Conservation (phyloP, 1,284 basidiomycete species). For the Volvariella volvacea region DNA sequence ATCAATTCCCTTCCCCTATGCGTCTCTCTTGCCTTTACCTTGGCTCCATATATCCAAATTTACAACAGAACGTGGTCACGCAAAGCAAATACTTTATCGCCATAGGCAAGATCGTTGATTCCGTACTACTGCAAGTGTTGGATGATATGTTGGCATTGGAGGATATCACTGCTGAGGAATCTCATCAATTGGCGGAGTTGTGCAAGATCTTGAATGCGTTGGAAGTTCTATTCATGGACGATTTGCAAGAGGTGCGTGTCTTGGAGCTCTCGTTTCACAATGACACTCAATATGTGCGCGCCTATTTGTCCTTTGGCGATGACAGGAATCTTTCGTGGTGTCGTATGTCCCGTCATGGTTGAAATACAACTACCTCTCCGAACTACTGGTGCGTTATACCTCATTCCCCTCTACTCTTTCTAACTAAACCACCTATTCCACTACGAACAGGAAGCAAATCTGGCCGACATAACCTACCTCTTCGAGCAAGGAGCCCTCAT, state of each 20-base stretch:
- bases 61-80: slow-evolving; percentile 44
- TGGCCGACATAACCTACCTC: slow-evolving; percentile 90
- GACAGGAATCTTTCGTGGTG: slow-evolving; percentile 63
- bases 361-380: slow-evolving; percentile 89
- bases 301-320: slow-evolving; percentile 1
- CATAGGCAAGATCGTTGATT: slow-evolving; percentile 73
- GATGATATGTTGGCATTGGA: slow-evolving; percentile 72
- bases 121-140: slow-evolving; percentile 64
- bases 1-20: slow-evolving; percentile 1
- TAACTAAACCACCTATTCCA: neutral
- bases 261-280: neutral
- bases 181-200: slow-evolving; percentile 75
- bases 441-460: slow-evolving; percentile 71
- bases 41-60: no score
- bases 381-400: slow-evolving; percentile 80
- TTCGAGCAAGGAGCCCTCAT: slow-evolving; percentile 89
- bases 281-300: slow-evolving; percentile 1
- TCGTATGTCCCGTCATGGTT: slow-evolving; percentile 88
- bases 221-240: slow-evolving; percentile 75
- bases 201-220: slow-evolving; percentile 75
- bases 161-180: slow-evolving; percentile 91
- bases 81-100: slow-evolving; percentile 63
- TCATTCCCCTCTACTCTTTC: slow-evolving; percentile 4
- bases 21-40: neutral
- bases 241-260: slow-evolving; percentile 44